phyloP scores from a whole-genome alignment of 108 stramenopile species.

The Skeletonema marinoi region DNA sequence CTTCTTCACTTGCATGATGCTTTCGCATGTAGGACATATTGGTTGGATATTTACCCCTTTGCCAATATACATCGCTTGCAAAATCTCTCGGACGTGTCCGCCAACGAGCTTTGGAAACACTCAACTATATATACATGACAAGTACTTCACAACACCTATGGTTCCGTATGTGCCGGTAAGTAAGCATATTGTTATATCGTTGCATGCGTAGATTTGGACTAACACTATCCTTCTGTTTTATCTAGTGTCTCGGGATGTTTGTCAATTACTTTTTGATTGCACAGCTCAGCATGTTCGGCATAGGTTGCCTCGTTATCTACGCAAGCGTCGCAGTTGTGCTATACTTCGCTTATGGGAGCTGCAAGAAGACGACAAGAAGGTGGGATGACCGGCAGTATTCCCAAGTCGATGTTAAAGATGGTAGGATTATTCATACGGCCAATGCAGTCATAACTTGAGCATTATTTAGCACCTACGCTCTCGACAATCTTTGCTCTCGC shows the following conservation, averaged over 20 bases:
- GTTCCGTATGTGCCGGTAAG: constrained; percentile 39
- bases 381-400: constrained; percentile 13
- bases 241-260: constrained; percentile 66
- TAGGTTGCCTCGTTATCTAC: constrained; percentile 64
- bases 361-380: not conserved
- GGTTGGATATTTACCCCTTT: constrained; percentile 26
- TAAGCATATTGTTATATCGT: no score
- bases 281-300: constrained; percentile 65
- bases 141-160: constrained; percentile 67
- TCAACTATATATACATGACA: constrained; percentile 8
- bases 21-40: constrained; percentile 35
- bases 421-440: not conserved
- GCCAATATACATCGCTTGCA: constrained; percentile 5
- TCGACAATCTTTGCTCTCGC: constrained; percentile 19
- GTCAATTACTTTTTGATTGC: constrained; percentile 87
- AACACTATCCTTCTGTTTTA: no score
- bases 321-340: constrained; percentile 39
- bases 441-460: constrained; percentile 19
- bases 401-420: constrained; percentile 18
- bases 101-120: constrained; percentile 29
- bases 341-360: constrained; percentile 58
- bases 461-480: not conserved
- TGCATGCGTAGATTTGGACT: no score
- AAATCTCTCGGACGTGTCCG: constrained; percentile 36
- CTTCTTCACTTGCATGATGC: constrained; percentile 36